phyloP scores from a whole-genome alignment of 768 basidiomycete genomes.

The Pleurotus platypus region DNA sequence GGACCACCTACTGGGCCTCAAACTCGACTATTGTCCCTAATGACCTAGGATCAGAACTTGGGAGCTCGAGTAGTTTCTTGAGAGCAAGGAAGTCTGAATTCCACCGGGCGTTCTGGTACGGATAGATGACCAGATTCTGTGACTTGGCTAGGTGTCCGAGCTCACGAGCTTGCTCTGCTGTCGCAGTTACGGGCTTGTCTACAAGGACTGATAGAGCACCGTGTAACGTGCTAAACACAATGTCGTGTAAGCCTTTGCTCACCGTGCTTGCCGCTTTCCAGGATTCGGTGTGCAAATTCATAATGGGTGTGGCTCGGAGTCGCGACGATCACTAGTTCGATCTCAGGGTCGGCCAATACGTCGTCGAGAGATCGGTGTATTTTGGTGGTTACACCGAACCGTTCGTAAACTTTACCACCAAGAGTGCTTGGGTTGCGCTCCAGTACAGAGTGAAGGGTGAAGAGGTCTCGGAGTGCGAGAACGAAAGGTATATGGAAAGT shows the following conservation, averaged over 20 bases:
- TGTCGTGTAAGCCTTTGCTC: background rate
- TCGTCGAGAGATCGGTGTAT: conserved; percentile 60
- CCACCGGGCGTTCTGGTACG: conserved; percentile 74
- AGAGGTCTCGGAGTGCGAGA: conserved; percentile 64
- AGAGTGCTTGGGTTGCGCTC: conserved; percentile 62
- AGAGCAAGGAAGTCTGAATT: conserved; percentile 76
- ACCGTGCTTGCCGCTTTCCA: conserved; percentile 76
- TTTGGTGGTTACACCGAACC: conserved; percentile 55
- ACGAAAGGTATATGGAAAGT: conserved; percentile 84
- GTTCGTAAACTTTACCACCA: conserved; percentile 61
- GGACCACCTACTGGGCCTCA: conserved; percentile 60
- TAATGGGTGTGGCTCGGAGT: conserved; percentile 79
- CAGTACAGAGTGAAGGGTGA: conserved; percentile 68
- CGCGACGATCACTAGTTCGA: conserved; percentile 67
- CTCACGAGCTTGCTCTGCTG: conserved; percentile 52
- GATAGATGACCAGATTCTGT: conserved; percentile 63
- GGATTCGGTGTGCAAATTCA: conserved; percentile 54
- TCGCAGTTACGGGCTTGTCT: conserved; percentile 75
- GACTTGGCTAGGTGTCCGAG: conserved; percentile 55
- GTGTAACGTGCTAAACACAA: background rate
- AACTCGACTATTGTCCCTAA: conserved; percentile 67
- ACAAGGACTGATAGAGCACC: conserved; percentile 52
- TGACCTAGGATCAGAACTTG: conserved; percentile 45
- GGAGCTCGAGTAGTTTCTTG: conserved; percentile 51
- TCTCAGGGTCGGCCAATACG: conserved; percentile 56